Evolutionary conservation across 2,329 filamentous ascomycete genomes (phyloP).

Genomic region (Metarhizium album): DNA sequence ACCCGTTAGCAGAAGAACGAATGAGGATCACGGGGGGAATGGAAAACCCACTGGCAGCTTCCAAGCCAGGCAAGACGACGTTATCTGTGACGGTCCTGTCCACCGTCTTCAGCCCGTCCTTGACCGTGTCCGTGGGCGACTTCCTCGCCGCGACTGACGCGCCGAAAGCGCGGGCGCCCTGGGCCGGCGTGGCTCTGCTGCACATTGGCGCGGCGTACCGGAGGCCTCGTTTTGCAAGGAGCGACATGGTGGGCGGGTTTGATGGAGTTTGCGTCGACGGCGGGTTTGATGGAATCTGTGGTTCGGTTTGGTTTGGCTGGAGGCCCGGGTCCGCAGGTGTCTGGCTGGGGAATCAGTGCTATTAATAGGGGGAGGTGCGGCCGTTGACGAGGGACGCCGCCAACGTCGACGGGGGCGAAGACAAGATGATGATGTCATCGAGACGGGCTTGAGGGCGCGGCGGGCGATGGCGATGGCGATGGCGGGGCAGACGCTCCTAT

Average conservation of each 20-base stretch:
- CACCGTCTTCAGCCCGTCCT: conserved; percentile 48
- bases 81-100: conserved; percentile 51
- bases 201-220: conserved; percentile 31
- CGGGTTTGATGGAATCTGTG: too few species aligned
- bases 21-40: too few species aligned
- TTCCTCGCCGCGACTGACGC: conserved; percentile 35
- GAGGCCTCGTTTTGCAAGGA: conserved; percentile 35
- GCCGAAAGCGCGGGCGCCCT: conserved; percentile 39
- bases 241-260: conserved; percentile 34
- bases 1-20: background rate
- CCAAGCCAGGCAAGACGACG: conserved; percentile 50
- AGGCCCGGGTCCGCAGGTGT: too few species aligned
- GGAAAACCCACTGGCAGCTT: conserved; percentile 42
- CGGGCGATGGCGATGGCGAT: background rate
- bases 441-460: too few species aligned
- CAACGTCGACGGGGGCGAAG: background rate
- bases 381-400: too few species aligned
- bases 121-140: conserved; percentile 41
- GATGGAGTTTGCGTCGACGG: background rate
- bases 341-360: too few species aligned
- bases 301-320: too few species aligned
- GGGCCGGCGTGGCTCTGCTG: conserved; percentile 26
- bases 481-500: conserved; percentile 9
- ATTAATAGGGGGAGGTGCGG: too few species aligned
- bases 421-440: conserved; percentile 7